These are phyloP conservation scores for Magnolia sinica DNA, from an alignment of 164 flowering plant genomes.

Conservation along the genomic window DNA sequence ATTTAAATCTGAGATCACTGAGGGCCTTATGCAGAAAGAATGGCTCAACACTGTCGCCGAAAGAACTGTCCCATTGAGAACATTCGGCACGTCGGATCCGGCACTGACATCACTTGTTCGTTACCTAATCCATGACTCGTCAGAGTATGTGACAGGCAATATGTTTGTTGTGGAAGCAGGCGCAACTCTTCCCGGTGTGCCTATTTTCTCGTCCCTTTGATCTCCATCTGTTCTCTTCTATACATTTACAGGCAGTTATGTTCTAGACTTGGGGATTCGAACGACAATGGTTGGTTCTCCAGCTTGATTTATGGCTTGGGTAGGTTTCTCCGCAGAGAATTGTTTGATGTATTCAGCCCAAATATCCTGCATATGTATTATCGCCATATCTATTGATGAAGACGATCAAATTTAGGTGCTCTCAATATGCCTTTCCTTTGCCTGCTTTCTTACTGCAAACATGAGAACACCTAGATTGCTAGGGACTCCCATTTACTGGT, in stretches of 20 bases:
- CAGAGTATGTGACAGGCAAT: conserved; percentile 39
- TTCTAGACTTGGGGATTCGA: background rate
- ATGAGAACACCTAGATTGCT: too few species aligned
- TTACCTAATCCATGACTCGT: conserved; percentile 41
- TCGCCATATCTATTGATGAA: too few species aligned
- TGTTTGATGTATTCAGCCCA: too few species aligned
- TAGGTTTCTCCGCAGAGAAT: too few species aligned
- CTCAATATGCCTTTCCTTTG: too few species aligned
- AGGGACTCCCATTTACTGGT: too few species aligned
- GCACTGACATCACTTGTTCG: conserved; percentile 44
- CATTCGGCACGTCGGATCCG: conserved; percentile 30
- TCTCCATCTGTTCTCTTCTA: background rate
- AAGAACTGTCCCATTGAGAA: conserved; percentile 34
- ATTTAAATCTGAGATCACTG: conserved; percentile 43
- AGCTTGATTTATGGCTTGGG: background rate
- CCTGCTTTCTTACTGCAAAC: too few species aligned
- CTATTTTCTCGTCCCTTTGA: conserved; percentile 40
- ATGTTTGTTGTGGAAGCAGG: conserved; percentile 41
- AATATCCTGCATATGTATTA: too few species aligned
- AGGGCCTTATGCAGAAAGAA: conserved; percentile 31
- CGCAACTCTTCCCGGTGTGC: conserved; percentile 40
- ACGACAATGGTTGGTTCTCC: background rate
- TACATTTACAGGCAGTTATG: background rate
- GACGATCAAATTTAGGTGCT: too few species aligned
- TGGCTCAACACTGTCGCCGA: conserved; percentile 38